phyloP scores from a whole-genome alignment of 805 yeast genomes.

The Cyberlindnera misumaiensis region DNA sequence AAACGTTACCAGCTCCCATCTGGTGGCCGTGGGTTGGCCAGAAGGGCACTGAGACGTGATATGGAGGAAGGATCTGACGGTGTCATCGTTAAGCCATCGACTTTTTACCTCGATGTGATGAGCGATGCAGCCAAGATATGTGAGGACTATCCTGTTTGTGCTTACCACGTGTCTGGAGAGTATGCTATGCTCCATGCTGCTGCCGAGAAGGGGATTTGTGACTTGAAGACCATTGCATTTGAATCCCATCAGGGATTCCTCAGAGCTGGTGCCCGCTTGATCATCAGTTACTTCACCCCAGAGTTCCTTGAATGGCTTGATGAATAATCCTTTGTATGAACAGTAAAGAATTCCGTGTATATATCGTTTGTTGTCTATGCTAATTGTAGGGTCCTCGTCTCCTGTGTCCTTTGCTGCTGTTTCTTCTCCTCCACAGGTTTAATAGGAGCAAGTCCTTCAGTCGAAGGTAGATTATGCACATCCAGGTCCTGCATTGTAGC shows the following conservation, averaged over 20 bases:
- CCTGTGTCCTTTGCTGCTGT: conserved; percentile 9
- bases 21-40: conserved; percentile 89
- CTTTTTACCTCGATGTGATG: conserved; percentile 88
- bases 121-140: conserved; percentile 82
- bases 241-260: conserved; percentile 88
- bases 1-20: conserved; percentile 90
- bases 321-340: conserved; percentile 13
- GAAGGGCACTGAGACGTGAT: conserved; percentile 84
- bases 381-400: conserved; percentile 13
- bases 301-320: conserved; percentile 91
- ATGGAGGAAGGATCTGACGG: conserved; percentile 93
- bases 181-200: conserved; percentile 98
- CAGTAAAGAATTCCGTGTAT: not conserved
- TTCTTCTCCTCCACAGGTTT: conserved; percentile 11
- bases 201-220: conserved; percentile 90
- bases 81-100: conserved; percentile 90
- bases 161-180: conserved; percentile 96
- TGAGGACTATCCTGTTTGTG: conserved; percentile 80
- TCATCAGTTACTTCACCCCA: conserved; percentile 91
- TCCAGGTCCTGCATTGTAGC: not conserved
- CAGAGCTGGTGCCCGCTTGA: conserved; percentile 91
- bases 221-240: conserved; percentile 67
- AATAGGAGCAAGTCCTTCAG: conserved; percentile 14
- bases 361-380: conserved; percentile 6
- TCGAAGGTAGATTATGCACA: conserved; percentile 18